These are phyloP conservation scores for Coccomyxa sp. DNA, from an alignment of 139 green algal species.

Conservation along the genomic window DNA sequence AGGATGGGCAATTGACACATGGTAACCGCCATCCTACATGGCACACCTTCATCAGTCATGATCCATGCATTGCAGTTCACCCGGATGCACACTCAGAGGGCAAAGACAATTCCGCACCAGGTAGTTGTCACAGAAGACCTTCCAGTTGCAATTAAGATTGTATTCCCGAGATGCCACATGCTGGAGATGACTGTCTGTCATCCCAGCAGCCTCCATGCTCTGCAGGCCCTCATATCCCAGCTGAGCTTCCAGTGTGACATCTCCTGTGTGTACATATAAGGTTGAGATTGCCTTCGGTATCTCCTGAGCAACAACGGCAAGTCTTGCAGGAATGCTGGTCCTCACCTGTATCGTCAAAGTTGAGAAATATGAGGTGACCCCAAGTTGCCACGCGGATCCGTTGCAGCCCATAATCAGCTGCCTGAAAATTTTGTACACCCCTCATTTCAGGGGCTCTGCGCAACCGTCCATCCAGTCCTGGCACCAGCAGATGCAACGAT, in stretches of 20 bases:
- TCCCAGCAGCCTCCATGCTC: conserved; percentile 17
- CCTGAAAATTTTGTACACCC: conserved; percentile 48
- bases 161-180: conserved; percentile 39
- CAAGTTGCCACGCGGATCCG: conserved; percentile 24
- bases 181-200: conserved; percentile 16
- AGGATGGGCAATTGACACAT: conserved; percentile 50
- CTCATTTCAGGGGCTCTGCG: conserved; percentile 36
- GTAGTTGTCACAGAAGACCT: conserved; percentile 69
- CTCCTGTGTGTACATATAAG: neutral
- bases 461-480: conserved; percentile 38
- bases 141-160: conserved; percentile 61
- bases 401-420: conserved; percentile 28
- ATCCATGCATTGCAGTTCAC: neutral
- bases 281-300: neutral
- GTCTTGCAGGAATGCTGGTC: neutral
- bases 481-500: neutral
- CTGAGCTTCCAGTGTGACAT: conserved; percentile 9
- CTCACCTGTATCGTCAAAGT: conserved; percentile 7
- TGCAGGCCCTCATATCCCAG: conserved; percentile 11
- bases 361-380: conserved; percentile 32
- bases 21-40: conserved; percentile 51
- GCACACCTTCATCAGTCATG: neutral
- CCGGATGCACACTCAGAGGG: neutral
- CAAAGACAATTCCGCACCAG: conserved; percentile 28
- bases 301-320: neutral